A percentile compares a stretch with the other conserved stretches of the same genome.
Evolutionary conservation across 192 early-diverging fungal genomes (phyloP).

Genomic region (Lobulomyces angularis): DNA sequence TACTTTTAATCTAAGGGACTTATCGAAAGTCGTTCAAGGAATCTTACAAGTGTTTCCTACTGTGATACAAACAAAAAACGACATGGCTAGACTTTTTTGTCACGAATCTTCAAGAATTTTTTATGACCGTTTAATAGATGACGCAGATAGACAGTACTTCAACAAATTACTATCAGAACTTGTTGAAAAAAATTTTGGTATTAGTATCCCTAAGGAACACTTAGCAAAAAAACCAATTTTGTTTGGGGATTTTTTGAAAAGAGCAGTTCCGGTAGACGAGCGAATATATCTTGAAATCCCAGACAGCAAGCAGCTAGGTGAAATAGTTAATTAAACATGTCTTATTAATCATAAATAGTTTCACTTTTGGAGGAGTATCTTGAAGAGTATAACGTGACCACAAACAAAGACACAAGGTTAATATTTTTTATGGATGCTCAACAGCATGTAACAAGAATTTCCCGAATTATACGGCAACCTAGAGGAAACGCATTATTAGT

Average conservation of each 20-base stretch:
- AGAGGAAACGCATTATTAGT: slow-evolving; percentile 46
- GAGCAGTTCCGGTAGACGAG: slow-evolving; percentile 43
- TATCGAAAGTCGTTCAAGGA: slow-evolving; percentile 47
- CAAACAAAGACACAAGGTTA: slow-evolving; percentile 39
- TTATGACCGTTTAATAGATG: slow-evolving; percentile 47
- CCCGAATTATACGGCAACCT: slow-evolving; percentile 42
- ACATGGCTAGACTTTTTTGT: slow-evolving; percentile 40
- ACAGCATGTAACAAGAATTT: slow-evolving; percentile 43
- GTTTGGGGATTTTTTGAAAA: slow-evolving; percentile 45
- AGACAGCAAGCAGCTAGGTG: slow-evolving; percentile 47
- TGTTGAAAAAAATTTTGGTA: slow-evolving; percentile 42
- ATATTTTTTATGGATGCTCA: slow-evolving; percentile 52
- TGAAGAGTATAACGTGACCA: slow-evolving; percentile 53
- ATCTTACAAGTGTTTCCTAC: slow-evolving; percentile 31
- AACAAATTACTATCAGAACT: slow-evolving; percentile 43
- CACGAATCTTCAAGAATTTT: slow-evolving; percentile 46
- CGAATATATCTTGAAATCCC: slow-evolving; percentile 38
- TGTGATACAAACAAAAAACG: slow-evolving; percentile 23
- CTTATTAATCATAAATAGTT: slow-evolving; percentile 33
- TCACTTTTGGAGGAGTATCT: slow-evolving; percentile 48
- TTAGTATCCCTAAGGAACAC: slow-evolving; percentile 29
- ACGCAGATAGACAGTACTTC: slow-evolving; percentile 35
- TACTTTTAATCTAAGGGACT: slow-evolving; percentile 45
- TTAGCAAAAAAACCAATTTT: slow-evolving; percentile 39
- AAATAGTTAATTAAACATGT: too few relatives aligned